These are phyloP conservation scores for Daucus carota DNA, from an alignment of 129 eudicot species.

Conservation along the genomic window DH1_v3.0 NC_030384.2:6052001-6052500, in stretches of 20 bases:
- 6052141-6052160: constrained; percentile 99
- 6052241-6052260: not conserved
- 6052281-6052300: not conserved
- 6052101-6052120: constrained; percentile 89
- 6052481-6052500: not conserved
- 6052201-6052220: not conserved
- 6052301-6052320: not conserved
- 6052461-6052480: not conserved
- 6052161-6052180: constrained; percentile 90
- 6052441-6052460: not conserved
- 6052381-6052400: not conserved
- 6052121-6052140: constrained; percentile 96
- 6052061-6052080: not conserved
- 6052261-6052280: not conserved
- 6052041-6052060: not conserved
- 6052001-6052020: not conserved
- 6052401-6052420: not conserved
- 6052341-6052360: not conserved
- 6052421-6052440: not conserved
- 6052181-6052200: constrained; percentile 72
- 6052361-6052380: not conserved
- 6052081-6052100: constrained; percentile 3
- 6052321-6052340: not conserved
- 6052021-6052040: not conserved
- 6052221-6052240: not conserved